phyloP scores from a whole-genome alignment of 1,284 basidiomycete genomes.

The Heterobasidion irregulare region DNA sequence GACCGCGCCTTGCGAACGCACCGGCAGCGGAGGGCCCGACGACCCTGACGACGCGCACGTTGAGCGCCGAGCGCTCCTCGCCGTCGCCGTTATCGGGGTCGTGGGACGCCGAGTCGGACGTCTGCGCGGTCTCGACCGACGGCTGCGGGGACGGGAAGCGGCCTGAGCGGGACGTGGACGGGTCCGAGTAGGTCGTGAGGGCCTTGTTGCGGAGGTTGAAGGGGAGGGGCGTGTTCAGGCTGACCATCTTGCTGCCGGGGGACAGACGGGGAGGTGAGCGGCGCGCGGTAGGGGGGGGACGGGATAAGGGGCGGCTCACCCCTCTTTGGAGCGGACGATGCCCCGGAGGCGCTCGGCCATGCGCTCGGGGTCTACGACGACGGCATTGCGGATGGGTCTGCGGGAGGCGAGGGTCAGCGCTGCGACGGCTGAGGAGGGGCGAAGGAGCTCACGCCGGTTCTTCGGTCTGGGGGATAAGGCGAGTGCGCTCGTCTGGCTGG shows the following conservation, averaged over 20 bases:
- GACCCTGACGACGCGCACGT: neutral
- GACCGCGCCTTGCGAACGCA: neutral
- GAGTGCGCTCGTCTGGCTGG: slow-evolving; percentile 21
- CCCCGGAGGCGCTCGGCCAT: slow-evolving; percentile 45
- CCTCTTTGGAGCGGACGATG: slow-evolving; percentile 57
- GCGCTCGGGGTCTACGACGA: slow-evolving; percentile 38
- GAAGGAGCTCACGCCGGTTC: slow-evolving; percentile 14
- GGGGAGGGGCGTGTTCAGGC: slow-evolving; percentile 51
- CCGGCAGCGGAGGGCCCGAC: neutral
- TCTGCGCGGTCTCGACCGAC: slow-evolving; percentile 12
- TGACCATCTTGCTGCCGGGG: slow-evolving; percentile 59
- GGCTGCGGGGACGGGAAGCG: slow-evolving; percentile 15
- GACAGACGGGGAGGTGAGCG: slow-evolving; percentile 4
- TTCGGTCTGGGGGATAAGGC: slow-evolving; percentile 20
- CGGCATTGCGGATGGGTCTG: slow-evolving; percentile 13
- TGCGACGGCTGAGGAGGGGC: slow-evolving; percentile 6
- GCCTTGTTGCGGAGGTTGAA: slow-evolving; percentile 55
- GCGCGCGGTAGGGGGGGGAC: slow-evolving; percentile 1
- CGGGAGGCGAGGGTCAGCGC: slow-evolving; percentile 1
- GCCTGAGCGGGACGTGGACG: slow-evolving; percentile 29
- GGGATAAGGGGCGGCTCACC: slow-evolving; percentile 29
- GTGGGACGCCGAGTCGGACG: slow-evolving; percentile 8
- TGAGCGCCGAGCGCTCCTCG: neutral
- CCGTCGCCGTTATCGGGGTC: neutral
- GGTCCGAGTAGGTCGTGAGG: slow-evolving; percentile 22